Conservation (phyloP, 2,329 filamentous ascomycete genomes). For the Trichoderma oligosporum region DNA sequence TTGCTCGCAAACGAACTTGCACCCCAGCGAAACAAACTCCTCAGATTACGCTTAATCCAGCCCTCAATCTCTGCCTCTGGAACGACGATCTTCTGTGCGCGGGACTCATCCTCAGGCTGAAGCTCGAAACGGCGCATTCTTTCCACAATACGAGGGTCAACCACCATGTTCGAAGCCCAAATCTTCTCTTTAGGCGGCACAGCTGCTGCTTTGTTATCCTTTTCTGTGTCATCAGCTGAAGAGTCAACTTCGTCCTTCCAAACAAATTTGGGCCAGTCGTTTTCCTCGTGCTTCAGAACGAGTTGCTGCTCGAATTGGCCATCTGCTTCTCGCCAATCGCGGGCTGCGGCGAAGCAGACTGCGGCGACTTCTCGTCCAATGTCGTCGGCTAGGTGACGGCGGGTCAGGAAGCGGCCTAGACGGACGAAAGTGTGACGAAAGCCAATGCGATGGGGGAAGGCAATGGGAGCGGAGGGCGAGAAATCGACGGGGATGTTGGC, state of each 20-base stretch:
- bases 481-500: conserved; percentile 65
- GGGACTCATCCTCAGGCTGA: conserved; percentile 63
- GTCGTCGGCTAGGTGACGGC: conserved; percentile 77
- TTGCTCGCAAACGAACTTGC: conserved; percentile 38
- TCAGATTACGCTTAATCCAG: conserved; percentile 59
- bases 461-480: conserved; percentile 66
- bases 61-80: conserved; percentile 68
- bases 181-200: conserved; percentile 61
- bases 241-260: conserved; percentile 52
- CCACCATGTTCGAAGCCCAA: conserved; percentile 69
- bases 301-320: conserved; percentile 44
- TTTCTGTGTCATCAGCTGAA: conserved; percentile 39
- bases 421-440: conserved; percentile 87
- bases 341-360: conserved; percentile 63
- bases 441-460: conserved; percentile 85
- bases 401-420: conserved; percentile 82
- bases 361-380: conserved; percentile 86
- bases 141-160: conserved; percentile 70
- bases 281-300: conserved; percentile 67
- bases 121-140: conserved; percentile 81
- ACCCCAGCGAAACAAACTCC: conserved; percentile 52
- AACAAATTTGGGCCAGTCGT: conserved; percentile 78
- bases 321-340: conserved; percentile 46
- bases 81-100: conserved; percentile 58
- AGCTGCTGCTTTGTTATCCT: conserved; percentile 36